A percentile compares a stretch with the other conserved stretches of the same genome.
Evolutionary conservation across 83 land plant genomes (phyloP).

Genomic region (Picea abies): DNA sequence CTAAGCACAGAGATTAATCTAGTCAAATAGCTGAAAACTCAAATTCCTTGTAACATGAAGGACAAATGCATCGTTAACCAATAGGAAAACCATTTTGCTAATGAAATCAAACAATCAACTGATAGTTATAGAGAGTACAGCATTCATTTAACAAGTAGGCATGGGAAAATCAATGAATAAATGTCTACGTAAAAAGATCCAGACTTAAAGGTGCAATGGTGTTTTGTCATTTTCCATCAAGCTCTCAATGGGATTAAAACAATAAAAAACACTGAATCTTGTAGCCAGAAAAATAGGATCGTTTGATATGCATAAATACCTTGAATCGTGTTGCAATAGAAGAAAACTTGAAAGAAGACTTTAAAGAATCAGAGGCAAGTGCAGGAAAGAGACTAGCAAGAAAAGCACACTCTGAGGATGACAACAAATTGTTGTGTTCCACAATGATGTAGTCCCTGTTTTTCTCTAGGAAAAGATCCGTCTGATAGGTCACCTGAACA

Average conservation of each 20-base stretch:
- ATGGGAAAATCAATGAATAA: not conserved
- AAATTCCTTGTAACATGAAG: not conserved
- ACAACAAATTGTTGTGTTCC: conserved; percentile 81
- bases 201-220: not conserved
- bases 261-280: not conserved
- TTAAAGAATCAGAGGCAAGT: conserved; percentile 65
- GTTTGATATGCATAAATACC: conserved; percentile 35
- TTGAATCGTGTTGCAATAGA: conserved; percentile 96
- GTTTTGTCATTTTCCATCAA: not conserved
- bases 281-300: not conserved
- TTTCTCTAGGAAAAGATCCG: conserved; percentile 82
- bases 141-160: not conserved
- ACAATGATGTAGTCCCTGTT: conserved; percentile 91
- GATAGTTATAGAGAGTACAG: no score
- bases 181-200: not conserved
- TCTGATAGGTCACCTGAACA: conserved; percentile 87
- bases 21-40: not conserved
- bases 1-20: not conserved
- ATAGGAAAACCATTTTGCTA: not conserved
- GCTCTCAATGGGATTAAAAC: not conserved
- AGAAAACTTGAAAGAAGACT: conserved; percentile 82
- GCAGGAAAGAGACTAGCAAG: conserved; percentile 67
- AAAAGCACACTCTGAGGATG: conserved; percentile 71
- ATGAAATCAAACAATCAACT: no score
- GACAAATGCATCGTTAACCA: not conserved